phyloP scores from a whole-genome alignment of 352 stramenopile genomes.

The Phytophthora boehmeriae region DNA sequence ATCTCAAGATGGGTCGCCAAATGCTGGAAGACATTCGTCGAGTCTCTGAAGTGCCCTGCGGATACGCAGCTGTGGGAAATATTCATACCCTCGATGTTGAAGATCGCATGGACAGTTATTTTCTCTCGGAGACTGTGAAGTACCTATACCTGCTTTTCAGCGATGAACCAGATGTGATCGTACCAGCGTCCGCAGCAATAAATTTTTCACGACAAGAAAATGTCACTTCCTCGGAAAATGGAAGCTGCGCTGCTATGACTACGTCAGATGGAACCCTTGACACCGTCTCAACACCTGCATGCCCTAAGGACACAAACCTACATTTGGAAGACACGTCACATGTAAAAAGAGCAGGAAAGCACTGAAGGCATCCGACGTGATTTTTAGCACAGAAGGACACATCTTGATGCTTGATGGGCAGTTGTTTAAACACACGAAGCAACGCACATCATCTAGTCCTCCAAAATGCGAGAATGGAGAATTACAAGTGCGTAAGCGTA shows the following conservation, averaged over 20 bases:
- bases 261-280: slow-evolving; percentile 15
- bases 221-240: slow-evolving; percentile 4
- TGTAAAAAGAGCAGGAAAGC: slow-evolving; percentile 27
- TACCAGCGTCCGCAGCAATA: slow-evolving; percentile 37
- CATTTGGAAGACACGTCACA: slow-evolving; percentile 16
- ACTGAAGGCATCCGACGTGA: slow-evolving; percentile 70
- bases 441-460: slow-evolving; percentile 7
- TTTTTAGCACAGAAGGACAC: slow-evolving; percentile 88
- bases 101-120: slow-evolving; percentile 99
- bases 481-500: slow-evolving; percentile 41
- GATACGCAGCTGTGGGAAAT: slow-evolving; percentile 92
- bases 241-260: slow-evolving; percentile 4
- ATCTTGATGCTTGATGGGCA: slow-evolving; percentile 66
- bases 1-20: slow-evolving; percentile 90
- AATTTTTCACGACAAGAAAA: not conserved
- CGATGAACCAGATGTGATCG: slow-evolving; percentile 80
- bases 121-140: slow-evolving; percentile 98
- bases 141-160: slow-evolving; percentile 99
- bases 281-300: not conserved
- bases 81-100: slow-evolving; percentile 91
- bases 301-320: slow-evolving; percentile 11
- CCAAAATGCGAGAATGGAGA: slow-evolving; percentile 65
- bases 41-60: slow-evolving; percentile 89
- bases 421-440: slow-evolving; percentile 47
- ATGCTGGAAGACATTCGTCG: slow-evolving; percentile 89